Conservation (phyloP, 2,329 filamentous ascomycete genomes). For the Ascochyta pisi region DNA sequence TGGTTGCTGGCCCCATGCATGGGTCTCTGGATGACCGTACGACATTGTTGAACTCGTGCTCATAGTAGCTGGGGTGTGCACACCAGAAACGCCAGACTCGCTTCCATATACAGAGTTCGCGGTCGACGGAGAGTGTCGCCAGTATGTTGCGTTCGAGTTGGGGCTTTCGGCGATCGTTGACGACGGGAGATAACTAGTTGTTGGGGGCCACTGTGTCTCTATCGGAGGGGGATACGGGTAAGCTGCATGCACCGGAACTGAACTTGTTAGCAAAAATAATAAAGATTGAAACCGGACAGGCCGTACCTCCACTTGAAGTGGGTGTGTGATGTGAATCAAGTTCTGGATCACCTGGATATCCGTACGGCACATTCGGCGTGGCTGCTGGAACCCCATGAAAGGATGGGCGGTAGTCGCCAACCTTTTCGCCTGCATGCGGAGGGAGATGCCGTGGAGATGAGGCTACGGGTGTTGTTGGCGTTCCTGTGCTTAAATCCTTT, state of each 20-base stretch:
- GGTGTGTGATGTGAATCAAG: conserved; percentile 35
- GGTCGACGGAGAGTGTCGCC: conserved; percentile 46
- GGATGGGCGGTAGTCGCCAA: conserved; percentile 42
- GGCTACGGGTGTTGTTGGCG: conserved; percentile 55
- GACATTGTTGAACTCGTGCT: conserved; percentile 47
- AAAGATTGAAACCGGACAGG: neutral
- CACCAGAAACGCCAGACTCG: conserved; percentile 45
- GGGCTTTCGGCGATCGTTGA: conserved; percentile 46
- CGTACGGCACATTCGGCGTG: conserved; percentile 30
- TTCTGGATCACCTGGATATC: conserved; percentile 36
- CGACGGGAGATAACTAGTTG: conserved; percentile 42
- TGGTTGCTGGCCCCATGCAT: conserved; percentile 36
- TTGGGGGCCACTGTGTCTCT: conserved; percentile 47
- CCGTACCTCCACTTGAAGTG: conserved; percentile 38
- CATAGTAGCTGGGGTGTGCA: conserved; percentile 45
- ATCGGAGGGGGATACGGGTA: conserved; percentile 46
- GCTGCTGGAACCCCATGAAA: conserved; percentile 27
- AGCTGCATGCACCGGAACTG: conserved; percentile 41
- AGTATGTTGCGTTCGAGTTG: conserved; percentile 41
- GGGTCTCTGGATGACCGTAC: conserved; percentile 42
- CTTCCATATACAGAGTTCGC: conserved; percentile 46
- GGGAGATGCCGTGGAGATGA: conserved; percentile 55
- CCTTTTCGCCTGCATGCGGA: conserved; percentile 33
- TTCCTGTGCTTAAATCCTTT: conserved; percentile 53
- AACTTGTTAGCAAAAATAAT: conserved; percentile 21